Conservation (phyloP, 2,329 filamentous ascomycete species). For the Purpureocillium lavendulum region DNA sequence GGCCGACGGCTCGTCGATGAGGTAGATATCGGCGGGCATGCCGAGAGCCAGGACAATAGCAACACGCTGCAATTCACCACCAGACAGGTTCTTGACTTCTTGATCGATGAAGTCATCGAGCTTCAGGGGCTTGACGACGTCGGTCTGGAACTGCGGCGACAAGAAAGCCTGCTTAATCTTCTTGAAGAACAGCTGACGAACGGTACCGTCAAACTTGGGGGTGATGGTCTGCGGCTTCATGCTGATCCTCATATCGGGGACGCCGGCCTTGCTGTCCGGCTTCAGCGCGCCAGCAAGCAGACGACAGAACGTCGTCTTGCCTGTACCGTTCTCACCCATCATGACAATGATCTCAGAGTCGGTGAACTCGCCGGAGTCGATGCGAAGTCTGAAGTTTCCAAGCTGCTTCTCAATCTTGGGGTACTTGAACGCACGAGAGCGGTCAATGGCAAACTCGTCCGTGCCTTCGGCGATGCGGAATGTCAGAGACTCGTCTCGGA, state of each 20-base stretch:
- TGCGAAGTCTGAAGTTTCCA: conserved; percentile 74
- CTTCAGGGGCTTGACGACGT: conserved; percentile 98
- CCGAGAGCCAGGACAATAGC: conserved; percentile 96
- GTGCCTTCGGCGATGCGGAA: conserved; percentile 88
- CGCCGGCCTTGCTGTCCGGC: conserved; percentile 68
- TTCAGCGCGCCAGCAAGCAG: conserved; percentile 90
- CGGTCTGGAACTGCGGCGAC: conserved; percentile 96
- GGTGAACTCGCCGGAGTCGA: conserved; percentile 82
- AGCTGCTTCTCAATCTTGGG: conserved; percentile 89
- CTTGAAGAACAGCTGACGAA: conserved; percentile 98
- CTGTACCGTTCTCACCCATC: conserved; percentile 99
- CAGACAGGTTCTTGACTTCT: conserved; percentile 97
- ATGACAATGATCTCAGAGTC: conserved; percentile 99
- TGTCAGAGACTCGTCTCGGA: conserved; percentile 92
- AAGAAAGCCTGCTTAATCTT: conserved; percentile 97
- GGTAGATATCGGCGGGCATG: conserved; percentile 92
- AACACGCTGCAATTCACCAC: conserved; percentile 98
- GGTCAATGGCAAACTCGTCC: conserved; percentile 82
- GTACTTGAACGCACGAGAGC: conserved; percentile 77
- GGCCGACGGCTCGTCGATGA: conserved; percentile 95
- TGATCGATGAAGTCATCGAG: conserved; percentile 99
- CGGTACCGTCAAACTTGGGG: conserved; percentile 93
- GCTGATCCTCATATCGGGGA: conserved; percentile 93
- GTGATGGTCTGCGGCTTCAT: conserved; percentile 99
- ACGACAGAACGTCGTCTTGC: conserved; percentile 98